Conservation (phyloP, 805 yeast genomes). For the Phaffomyces antillensis region DNA sequence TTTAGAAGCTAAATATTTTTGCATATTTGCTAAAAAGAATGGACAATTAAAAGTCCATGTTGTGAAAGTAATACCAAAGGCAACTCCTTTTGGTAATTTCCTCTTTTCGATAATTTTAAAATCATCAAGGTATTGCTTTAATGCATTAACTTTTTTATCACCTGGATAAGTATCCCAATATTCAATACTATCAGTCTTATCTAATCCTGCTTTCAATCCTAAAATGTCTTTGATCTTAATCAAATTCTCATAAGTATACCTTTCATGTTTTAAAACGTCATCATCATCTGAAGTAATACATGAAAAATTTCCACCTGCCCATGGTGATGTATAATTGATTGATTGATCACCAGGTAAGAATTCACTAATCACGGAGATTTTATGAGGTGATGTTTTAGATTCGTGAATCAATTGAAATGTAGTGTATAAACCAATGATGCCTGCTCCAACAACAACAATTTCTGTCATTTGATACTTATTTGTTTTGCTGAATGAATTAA, state of each 20-base stretch:
- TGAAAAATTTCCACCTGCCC: slow-evolving; percentile 66
- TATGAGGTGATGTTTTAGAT: slow-evolving; percentile 29
- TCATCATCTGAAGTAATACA: slow-evolving; percentile 54
- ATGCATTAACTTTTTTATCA: slow-evolving; percentile 37
- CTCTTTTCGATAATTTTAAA: slow-evolving; percentile 28
- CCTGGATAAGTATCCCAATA: slow-evolving; percentile 48
- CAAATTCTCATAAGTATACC: slow-evolving; percentile 47
- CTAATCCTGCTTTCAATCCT: slow-evolving; percentile 49
- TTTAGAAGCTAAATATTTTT: slow-evolving; percentile 31
- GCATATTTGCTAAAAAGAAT: slow-evolving; percentile 42
- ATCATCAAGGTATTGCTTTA: slow-evolving; percentile 43
- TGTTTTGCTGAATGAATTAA: no score
- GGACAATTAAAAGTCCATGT: slow-evolving; percentile 76
- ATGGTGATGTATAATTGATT: slow-evolving; percentile 69
- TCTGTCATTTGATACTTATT: slow-evolving; percentile 1
- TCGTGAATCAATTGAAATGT: slow-evolving; percentile 40
- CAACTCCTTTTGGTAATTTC: slow-evolving; percentile 45
- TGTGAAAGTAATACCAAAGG: slow-evolving; percentile 45
- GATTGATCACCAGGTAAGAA: slow-evolving; percentile 75
- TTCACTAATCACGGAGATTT: slow-evolving; percentile 56
- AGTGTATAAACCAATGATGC: slow-evolving; percentile 64
- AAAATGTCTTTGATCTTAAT: slow-evolving; percentile 34
- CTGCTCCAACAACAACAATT: slow-evolving; percentile 42
- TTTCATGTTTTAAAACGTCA: slow-evolving; percentile 44
- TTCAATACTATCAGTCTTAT: slow-evolving; percentile 48